phyloP scores from a whole-genome alignment of 768 basidiomycete species.

The Mrakia frigida region DNA sequence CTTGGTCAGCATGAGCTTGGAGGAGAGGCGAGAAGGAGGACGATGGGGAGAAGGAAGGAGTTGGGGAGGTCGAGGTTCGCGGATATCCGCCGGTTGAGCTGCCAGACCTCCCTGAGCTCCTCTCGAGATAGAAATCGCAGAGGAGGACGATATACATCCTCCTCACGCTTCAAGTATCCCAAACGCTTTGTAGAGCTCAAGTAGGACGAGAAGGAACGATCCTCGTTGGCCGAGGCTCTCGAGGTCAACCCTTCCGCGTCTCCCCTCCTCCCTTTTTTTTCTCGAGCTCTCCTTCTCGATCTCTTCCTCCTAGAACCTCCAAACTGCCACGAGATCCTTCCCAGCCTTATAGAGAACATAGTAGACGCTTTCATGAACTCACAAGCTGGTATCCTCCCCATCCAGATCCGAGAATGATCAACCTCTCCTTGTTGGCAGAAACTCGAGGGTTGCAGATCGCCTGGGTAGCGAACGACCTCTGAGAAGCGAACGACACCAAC shows the following conservation, averaged over 20 bases:
- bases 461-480: constrained; percentile 8
- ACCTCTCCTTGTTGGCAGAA: constrained; percentile 35
- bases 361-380: constrained; percentile 15
- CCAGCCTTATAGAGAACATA: neutral
- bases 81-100: neutral
- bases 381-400: constrained; percentile 43
- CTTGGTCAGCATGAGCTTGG: neutral
- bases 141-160: no score
- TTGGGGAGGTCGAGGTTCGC: neutral
- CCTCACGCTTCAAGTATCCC: no score
- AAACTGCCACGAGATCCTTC: neutral
- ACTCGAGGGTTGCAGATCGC: constrained; percentile 29
- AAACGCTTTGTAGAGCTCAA: no score
- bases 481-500: neutral
- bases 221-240: no score
- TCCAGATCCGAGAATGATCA: constrained; percentile 42
- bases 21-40: neutral
- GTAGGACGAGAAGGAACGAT: no score
- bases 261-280: neutral
- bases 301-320: neutral
- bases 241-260: neutral
- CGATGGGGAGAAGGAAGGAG: neutral
- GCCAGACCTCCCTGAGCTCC: neutral
- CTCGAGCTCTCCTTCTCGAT: neutral
- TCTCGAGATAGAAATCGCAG: neutral